A percentile compares a stretch with the other conserved stretches of the same genome.
These are phyloP conservation scores for Sechiopsis laciniata DNA, from an alignment of 306 rosid genomes.

Conservation along the genomic window DNA sequence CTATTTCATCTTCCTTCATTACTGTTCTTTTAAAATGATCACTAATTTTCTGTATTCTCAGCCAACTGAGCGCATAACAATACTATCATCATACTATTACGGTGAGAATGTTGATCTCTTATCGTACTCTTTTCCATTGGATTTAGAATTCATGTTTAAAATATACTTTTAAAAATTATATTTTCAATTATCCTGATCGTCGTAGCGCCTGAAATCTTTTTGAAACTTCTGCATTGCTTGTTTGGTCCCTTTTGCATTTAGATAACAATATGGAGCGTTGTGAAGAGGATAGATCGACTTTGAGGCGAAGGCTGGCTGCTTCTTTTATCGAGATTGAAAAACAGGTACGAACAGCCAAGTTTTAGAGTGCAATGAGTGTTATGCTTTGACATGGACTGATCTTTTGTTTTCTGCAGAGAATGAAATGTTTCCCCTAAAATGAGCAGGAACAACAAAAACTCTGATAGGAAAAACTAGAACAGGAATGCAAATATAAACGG, in stretches of 20 bases:
- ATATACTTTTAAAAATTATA: neutral
- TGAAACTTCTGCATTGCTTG: neutral
- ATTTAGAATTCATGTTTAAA: neutral
- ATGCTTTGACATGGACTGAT: constrained; percentile 21
- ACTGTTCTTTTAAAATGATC: constrained; percentile 1
- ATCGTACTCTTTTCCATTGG: neutral
- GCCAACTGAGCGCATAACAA: constrained; percentile 81
- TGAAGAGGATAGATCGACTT: constrained; percentile 53
- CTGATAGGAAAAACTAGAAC: neutral
- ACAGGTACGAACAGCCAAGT: constrained; percentile 44
- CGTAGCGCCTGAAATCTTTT: neutral
- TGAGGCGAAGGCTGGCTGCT: constrained; percentile 66
- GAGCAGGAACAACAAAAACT: neutral
- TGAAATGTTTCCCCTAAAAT: constrained; percentile 84
- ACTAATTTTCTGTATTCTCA: constrained; percentile 31
- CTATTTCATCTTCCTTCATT: too few species aligned
- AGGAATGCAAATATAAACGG: neutral
- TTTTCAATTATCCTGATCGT: neutral
- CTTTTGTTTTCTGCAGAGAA: constrained; percentile 51
- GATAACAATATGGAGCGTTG: constrained; percentile 72
- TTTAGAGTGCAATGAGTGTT: neutral
- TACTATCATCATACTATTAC: constrained; percentile 78
- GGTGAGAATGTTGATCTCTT: constrained; percentile 45
- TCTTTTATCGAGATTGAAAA: constrained; percentile 66
- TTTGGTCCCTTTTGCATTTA: constrained; percentile 22